Percentiles rank a stretch among this genome's conserved stretches.
These are phyloP conservation scores for Murraya paniculata DNA, from an alignment of 345 rosid genomes.

Conservation along the genomic window DNA sequence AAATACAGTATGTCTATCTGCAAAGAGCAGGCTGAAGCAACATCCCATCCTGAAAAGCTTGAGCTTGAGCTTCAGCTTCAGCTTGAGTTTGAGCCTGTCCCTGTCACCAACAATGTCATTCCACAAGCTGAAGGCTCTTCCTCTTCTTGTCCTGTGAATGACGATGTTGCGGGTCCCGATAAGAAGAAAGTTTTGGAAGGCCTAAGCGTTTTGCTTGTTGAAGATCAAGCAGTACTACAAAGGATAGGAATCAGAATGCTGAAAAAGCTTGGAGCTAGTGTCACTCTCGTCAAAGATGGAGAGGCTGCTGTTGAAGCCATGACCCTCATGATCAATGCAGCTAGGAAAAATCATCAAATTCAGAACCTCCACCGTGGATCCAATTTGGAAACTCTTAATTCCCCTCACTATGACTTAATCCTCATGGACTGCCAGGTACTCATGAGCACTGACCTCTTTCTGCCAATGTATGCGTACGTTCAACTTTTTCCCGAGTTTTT, in stretches of 20 bases:
- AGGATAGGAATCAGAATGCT: constrained; percentile 88
- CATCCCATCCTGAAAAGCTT: no score
- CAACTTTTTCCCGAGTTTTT: no score
- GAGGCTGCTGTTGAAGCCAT: constrained; percentile 75
- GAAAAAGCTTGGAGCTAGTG: constrained; percentile 80
- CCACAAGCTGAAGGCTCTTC: no score
- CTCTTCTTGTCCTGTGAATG: no score
- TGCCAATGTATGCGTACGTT: no score
- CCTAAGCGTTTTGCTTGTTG: constrained; percentile 69
- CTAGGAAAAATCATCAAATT: neutral
- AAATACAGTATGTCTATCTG: no score
- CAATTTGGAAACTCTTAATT: constrained; percentile 15
- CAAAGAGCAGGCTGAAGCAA: no score
- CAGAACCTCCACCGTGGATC: constrained; percentile 19
- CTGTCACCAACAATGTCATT: no score
- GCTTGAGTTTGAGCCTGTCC: no score
- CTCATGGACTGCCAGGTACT: constrained; percentile 92
- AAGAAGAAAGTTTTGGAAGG: constrained; percentile 60
- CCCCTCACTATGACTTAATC: constrained; percentile 61
- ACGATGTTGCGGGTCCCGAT: neutral
- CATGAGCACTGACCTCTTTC: neutral
- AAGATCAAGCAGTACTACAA: constrained; percentile 84
- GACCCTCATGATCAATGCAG: constrained; percentile 23
- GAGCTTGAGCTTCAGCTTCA: no score
- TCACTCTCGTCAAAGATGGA: constrained; percentile 78